Base-by-base conservation (phyloP, 176 grass and related monocot species). In the Musa beccarii region DNA sequence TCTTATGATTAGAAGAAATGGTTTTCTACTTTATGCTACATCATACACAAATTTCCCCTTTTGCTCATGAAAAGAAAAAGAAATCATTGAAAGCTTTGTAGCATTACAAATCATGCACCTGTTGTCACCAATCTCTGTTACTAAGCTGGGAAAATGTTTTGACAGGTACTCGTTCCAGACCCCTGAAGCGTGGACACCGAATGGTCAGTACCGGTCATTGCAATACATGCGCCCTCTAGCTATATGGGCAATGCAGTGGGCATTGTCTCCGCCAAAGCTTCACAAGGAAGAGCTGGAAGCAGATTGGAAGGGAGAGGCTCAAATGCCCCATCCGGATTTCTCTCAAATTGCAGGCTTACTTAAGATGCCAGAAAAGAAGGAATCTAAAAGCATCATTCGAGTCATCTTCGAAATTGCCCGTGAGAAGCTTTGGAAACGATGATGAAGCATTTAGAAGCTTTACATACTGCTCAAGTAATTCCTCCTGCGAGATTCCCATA, bases 211-310 rank as follows among this genome's bases (percentile, higher is more conserved):
- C 49, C 20, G 75, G 9, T 66, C 75, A 4, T 23, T 77, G 75
- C 75, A 77, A 17, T 77, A 77, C 61, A 77, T 77, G 75, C 75
- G 75, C 19, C 75, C 75, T 10, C 49, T 77, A 9, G 59, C 75
- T 15, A 77, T 77, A 77, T 77, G 75, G 75, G 75, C 59, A 61
- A 77, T 77, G 75, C 75, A 77, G 12, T 77, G 75, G 75, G 75
- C 75, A 64, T 43, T 77, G n/a, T 53, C 75, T 0, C 75, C 75
- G 20, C 75, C 75, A 28, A 77, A 66, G 56, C 29, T 77, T 11
- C 21, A 26, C 43, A 66, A 77, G 49, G 61, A 66, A 10, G 59
- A 53, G 13, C 9, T 17, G 11, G 20, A 24, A 51, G 16, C 12
- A 21, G 24, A 77, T 23, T 16, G 75, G 13, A 19, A 52, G 2